phyloP scores from a whole-genome alignment of 495 filamentous ascomycete species.

The Aspergillus ostianus region DNA sequence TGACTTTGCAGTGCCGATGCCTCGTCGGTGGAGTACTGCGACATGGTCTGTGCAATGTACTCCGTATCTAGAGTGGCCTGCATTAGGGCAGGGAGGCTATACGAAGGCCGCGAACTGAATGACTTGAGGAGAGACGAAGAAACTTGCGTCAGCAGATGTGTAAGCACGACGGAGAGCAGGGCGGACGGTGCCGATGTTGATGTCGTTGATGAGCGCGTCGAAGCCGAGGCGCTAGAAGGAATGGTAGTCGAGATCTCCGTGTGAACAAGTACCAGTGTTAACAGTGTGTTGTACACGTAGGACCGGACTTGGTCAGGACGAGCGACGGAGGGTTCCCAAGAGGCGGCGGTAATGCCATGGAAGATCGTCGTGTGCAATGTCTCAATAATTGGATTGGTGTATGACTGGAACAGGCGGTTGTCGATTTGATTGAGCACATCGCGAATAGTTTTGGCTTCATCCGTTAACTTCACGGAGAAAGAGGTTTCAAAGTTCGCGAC shows the following conservation, averaged over 20 bases:
- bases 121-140: constrained; percentile 67
- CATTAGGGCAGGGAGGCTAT: constrained; percentile 79
- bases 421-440: constrained; percentile 90
- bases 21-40: constrained; percentile 80
- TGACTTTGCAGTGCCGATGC: constrained; percentile 75
- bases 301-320: constrained; percentile 74
- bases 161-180: constrained; percentile 71
- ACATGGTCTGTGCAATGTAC: constrained; percentile 91
- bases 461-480: constrained; percentile 87
- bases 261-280: constrained; percentile 83
- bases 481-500: constrained; percentile 82
- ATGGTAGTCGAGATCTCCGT: constrained; percentile 84
- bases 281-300: constrained; percentile 84
- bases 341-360: constrained; percentile 64
- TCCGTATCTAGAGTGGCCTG: constrained; percentile 97
- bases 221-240: constrained; percentile 33
- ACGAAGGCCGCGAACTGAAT: constrained; percentile 64
- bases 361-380: constrained; percentile 61
- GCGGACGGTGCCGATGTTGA: constrained; percentile 47
- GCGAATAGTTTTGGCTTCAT: constrained; percentile 84
- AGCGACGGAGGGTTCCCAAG: constrained; percentile 64
- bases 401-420: constrained; percentile 82
- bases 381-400: constrained; percentile 70
- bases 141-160: constrained; percentile 74
- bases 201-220: constrained; percentile 23